Evolutionary conservation across 352 stramenopile genomes (phyloP).

Genomic region (Phytophthora pini): DNA sequence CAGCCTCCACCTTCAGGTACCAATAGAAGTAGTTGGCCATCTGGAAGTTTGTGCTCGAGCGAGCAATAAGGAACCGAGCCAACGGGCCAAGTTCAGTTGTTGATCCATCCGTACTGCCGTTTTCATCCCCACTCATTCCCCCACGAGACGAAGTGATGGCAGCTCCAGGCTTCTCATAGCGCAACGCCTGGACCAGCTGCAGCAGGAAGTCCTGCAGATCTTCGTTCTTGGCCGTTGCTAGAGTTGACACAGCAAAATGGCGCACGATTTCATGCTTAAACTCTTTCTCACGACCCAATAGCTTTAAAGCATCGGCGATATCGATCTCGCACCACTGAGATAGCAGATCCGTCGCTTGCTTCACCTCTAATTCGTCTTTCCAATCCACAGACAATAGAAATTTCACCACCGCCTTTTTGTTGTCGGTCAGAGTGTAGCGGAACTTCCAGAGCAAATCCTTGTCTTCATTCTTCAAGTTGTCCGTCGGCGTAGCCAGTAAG

Average conservation of each 20-base stretch:
- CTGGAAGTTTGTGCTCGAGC: slow-evolving; percentile 93
- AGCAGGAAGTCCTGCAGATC: slow-evolving; percentile 98
- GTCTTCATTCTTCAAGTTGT: slow-evolving; percentile 93
- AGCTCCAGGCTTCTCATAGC: slow-evolving; percentile 78
- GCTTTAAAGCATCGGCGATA: slow-evolving; percentile 97
- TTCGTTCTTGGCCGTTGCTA: slow-evolving; percentile 95
- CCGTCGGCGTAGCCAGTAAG: slow-evolving; percentile 93
- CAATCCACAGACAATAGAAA: slow-evolving; percentile 99
- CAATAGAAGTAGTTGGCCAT: slow-evolving; percentile 99
- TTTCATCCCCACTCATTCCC: slow-evolving; percentile 52
- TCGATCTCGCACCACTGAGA: slow-evolving; percentile 94
- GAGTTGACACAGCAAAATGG: slow-evolving; percentile 97
- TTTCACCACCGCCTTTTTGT: slow-evolving; percentile 97
- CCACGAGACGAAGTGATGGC: slow-evolving; percentile 44
- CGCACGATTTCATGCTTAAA: slow-evolving; percentile 93
- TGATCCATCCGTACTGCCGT: slow-evolving; percentile 45
- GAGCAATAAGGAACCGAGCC: slow-evolving; percentile 94
- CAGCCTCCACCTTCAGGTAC: slow-evolving; percentile 86
- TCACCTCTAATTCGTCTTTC: slow-evolving; percentile 97
- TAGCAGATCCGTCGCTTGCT: slow-evolving; percentile 89
- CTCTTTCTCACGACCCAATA: slow-evolving; percentile 93
- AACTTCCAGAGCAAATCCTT: slow-evolving; percentile 97
- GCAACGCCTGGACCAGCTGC: slow-evolving; percentile 98
- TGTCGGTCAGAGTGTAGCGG: slow-evolving; percentile 95
- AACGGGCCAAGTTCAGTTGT: slow-evolving; percentile 78